phyloP scores from a whole-genome alignment of 345 rosid species.

The Microcos paniculata region DNA sequence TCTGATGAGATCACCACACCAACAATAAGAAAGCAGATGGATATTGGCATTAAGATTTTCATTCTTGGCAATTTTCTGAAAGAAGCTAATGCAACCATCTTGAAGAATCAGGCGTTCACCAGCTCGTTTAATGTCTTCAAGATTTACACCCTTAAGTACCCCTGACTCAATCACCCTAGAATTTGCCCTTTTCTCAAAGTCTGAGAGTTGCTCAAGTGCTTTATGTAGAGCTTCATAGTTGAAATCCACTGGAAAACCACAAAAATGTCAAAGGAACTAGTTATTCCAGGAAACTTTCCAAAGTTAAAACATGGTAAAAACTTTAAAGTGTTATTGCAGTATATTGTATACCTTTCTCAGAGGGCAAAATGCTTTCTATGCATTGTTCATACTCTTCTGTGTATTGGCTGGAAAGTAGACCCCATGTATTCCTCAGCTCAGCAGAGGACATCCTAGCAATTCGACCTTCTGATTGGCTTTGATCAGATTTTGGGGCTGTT shows the following conservation, averaged over 20 bases:
- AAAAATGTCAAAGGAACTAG: slow-evolving; percentile 6
- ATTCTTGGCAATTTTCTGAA: slow-evolving; percentile 56
- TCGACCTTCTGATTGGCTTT: slow-evolving; percentile 47
- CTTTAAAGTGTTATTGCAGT: neutral
- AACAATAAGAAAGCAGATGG: slow-evolving; percentile 88
- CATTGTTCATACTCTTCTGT: slow-evolving; percentile 88
- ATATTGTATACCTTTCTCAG: slow-evolving; percentile 49
- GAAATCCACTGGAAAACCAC: slow-evolving; percentile 55
- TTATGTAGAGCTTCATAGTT: slow-evolving; percentile 63
- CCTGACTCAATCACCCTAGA: slow-evolving; percentile 81
- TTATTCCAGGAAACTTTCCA: neutral
- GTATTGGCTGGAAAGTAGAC: slow-evolving; percentile 67
- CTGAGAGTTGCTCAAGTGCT: slow-evolving; percentile 73
- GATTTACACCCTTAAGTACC: slow-evolving; percentile 80
- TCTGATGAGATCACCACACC: slow-evolving; percentile 94
- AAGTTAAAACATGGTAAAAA: neutral
- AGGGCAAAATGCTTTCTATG: slow-evolving; percentile 73
- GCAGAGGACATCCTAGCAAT: slow-evolving; percentile 69
- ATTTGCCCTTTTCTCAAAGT: slow-evolving; percentile 82
- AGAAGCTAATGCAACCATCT: slow-evolving; percentile 80
- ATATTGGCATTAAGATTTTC: slow-evolving; percentile 53
- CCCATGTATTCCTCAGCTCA: slow-evolving; percentile 82
- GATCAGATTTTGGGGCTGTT: slow-evolving; percentile 82
- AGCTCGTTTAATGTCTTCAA: slow-evolving; percentile 88
- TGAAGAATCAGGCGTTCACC: slow-evolving; percentile 85